A percentile compares a stretch with the other conserved stretches of the same genome.
phyloP scores from a whole-genome alignment of 441 rosid genomes.

The Syzygium malaccense region DNA sequence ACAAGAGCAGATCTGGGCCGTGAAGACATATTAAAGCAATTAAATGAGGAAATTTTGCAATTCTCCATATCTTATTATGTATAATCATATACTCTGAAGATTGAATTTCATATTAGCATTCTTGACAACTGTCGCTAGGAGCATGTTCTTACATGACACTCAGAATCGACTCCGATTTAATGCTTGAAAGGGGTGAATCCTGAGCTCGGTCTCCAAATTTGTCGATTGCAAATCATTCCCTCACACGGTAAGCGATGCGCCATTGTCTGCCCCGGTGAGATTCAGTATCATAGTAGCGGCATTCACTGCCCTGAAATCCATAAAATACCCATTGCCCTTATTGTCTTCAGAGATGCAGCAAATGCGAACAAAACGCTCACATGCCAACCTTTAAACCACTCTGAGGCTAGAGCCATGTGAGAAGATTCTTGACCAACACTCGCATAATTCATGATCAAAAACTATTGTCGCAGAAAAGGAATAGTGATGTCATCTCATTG shows the following conservation, averaged over 20 bases:
- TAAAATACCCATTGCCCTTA: background rate
- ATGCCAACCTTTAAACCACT: background rate
- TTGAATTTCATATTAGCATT: background rate
- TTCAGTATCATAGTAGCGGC: slow-evolving; percentile 87
- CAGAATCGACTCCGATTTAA: background rate
- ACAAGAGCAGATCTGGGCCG: background rate
- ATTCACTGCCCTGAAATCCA: slow-evolving; percentile 63
- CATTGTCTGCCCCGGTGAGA: slow-evolving; percentile 83
- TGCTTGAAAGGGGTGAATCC: background rate
- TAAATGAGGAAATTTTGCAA: background rate
- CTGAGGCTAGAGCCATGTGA: background rate
- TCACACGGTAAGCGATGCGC: slow-evolving; percentile 80
- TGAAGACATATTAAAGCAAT: background rate
- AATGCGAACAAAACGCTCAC: background rate
- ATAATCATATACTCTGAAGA: background rate
- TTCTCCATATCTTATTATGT: background rate
- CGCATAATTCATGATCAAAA: background rate
- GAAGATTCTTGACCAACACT: background rate
- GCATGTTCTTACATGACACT: background rate
- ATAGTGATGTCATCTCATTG: background rate
- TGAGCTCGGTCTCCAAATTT: background rate
- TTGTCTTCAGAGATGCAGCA: background rate
- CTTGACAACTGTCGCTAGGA: background rate
- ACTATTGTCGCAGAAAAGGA: background rate
- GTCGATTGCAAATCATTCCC: background rate